Conservation (phyloP, 345 rosid genomes). For the Euclidium syriacum region DNA sequence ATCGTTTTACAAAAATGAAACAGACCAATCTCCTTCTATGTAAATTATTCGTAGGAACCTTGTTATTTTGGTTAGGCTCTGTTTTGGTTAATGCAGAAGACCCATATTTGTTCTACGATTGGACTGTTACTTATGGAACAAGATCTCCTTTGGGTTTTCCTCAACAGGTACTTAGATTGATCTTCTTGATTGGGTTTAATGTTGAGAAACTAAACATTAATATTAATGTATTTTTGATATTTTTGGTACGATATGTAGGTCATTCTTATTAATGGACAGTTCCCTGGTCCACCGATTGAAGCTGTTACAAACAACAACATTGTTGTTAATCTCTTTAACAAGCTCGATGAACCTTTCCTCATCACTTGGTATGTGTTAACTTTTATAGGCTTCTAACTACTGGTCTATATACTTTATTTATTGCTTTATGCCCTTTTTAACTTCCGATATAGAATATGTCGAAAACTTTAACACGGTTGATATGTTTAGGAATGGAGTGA, state of each 20-base stretch:
- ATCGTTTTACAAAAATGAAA: conserved; percentile 27
- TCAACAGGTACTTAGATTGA: conserved; percentile 25
- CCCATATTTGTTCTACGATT: conserved; percentile 48
- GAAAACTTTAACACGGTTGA: no score
- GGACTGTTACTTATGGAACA: conserved; percentile 64
- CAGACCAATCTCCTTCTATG: conserved; percentile 21
- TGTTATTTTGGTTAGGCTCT: conserved; percentile 31
- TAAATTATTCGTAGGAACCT: conserved; percentile 25
- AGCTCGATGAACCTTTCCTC: conserved; percentile 72
- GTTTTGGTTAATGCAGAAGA: conserved; percentile 49
- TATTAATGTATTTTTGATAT: neutral
- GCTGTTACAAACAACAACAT: conserved; percentile 73
- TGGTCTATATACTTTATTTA: no score
- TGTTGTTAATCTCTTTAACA: conserved; percentile 59
- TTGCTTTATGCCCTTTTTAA: no score
- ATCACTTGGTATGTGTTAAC: conserved; percentile 92
- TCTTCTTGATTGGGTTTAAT: neutral
- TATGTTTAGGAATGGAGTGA: conserved; percentile 60
- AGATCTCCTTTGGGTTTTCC: conserved; percentile 48
- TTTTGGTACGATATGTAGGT: conserved; percentile 37
- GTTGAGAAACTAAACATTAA: neutral
- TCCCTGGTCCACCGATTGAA: conserved; percentile 90
- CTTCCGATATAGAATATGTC: no score
- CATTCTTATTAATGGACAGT: conserved; percentile 72
- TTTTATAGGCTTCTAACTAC: no score